phyloP scores from a whole-genome alignment of 768 basidiomycete species.

The Boletus subcaerulescens region DNA sequence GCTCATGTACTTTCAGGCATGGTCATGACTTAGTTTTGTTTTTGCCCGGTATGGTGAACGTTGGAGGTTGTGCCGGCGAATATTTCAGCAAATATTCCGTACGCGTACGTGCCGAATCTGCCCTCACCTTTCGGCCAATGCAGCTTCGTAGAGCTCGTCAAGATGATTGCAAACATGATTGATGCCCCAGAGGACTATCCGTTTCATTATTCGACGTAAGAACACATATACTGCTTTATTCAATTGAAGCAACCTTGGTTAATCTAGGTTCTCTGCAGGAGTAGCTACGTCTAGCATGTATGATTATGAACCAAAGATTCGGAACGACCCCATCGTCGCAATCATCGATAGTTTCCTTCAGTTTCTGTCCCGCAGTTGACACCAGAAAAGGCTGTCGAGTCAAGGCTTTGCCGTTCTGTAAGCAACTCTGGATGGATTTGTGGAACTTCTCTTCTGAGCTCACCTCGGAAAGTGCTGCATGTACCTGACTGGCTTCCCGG shows the following conservation, averaged over 20 bases:
- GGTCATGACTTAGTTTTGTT: no score
- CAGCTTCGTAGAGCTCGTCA: constrained; percentile 7
- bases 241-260: no score
- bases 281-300: no score
- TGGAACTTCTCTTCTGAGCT: not conserved
- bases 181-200: not conserved
- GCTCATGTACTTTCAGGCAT: no score
- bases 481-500: not conserved
- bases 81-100: constrained; percentile 14
- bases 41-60: not conserved
- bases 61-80: constrained; percentile 8
- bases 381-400: no score
- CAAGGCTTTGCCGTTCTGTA: not conserved
- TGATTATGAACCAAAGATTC: no score
- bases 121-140: constrained; percentile 4
- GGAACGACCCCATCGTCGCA: no score
- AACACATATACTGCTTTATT: not conserved
- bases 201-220: not conserved
- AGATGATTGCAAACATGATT: constrained; percentile 1
- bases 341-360: no score
- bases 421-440: not conserved
- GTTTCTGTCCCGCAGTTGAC: no score
- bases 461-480: not conserved
- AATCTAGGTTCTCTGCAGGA: no score
- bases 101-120: constrained; percentile 1